Evolutionary conservation across 2,329 filamentous ascomycete species (phyloP), one percentile per base, ranked within the genome.

Genomic region (Davidsoniella australis): DNA sequence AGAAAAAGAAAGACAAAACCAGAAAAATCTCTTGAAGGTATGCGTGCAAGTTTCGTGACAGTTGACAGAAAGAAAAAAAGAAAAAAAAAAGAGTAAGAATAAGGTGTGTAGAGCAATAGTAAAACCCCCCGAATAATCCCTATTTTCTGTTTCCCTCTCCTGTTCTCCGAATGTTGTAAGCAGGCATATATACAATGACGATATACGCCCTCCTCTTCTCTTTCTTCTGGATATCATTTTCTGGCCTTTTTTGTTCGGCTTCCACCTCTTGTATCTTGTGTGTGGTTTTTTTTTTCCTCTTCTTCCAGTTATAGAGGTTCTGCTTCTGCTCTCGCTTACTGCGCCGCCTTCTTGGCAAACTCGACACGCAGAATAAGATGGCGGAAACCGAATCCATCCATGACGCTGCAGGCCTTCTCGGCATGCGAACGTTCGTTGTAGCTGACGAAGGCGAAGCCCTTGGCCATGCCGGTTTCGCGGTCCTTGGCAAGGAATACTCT

Each of bases 401-500:
- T 89, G 76, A 94, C 95, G 69, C 83, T 82, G 70, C 85, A 94
- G 39, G 91, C 91, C 70, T 83, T 85, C 58, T 85, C 84, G 57
- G 91, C 91, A 66, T 98, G 91, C 57, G 73, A 67, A 58, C 91
- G 75, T 65, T 98, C 91, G 53, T 82, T 85, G 63, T 91, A 98
- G 66, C 85, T 94, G 73, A 98, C 94, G 66, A 98, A 98, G 23
- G 93, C 93, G 65, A 98, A 98, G 55, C 91, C 91, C 78, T 98
- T 98, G 59, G 91, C 91, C 64, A 89, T 72, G 54, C 87, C 85
- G 39, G 91, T 98, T 60, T 98, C 91, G 63, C 91, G 75, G 70
- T 98, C 91, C 75, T 95, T 96, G 60, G 91, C 91, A 61, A 98
- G 68, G 75, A 98, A 98, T 46, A 98, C 91, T 66, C 91, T 80